Conservation (phyloP, 164 flowering plant genomes). For the Akebia trifoliata region DNA sequence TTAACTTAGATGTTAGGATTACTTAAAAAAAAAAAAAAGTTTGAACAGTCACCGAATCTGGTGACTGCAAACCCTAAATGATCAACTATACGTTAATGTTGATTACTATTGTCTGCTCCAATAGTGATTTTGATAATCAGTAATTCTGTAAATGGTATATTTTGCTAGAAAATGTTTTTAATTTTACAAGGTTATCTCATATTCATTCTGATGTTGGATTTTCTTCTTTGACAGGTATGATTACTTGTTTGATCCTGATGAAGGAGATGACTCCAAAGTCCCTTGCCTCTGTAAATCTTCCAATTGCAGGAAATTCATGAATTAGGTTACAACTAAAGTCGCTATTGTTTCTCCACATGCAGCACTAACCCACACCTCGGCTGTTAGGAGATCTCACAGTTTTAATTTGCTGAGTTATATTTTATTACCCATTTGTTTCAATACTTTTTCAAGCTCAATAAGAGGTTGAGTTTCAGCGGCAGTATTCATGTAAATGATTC, state of each 20-base stretch:
- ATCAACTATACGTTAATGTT: no score
- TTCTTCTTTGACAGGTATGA: conserved; percentile 57
- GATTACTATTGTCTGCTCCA: no score
- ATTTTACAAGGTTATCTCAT: neutral
- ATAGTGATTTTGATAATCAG: no score
- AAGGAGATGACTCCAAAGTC: conserved; percentile 66
- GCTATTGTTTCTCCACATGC: neutral
- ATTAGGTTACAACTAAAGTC: conserved; percentile 30
- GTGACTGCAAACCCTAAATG: no score
- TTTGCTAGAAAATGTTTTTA: no score
- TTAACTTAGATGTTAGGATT: no score
- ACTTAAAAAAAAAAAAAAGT: no score
- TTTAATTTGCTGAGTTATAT: neutral
- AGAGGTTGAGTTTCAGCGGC: neutral
- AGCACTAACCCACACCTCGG: neutral
- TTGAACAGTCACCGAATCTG: no score
- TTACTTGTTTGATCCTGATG: conserved; percentile 84
- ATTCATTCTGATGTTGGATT: neutral
- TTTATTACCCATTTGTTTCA: neutral
- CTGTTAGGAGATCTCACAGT: neutral
- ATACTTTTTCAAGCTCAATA: neutral
- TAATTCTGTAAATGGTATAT: no score
- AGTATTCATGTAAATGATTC: neutral
- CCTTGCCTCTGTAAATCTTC: conserved; percentile 86
- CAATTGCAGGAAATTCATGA: conserved; percentile 83